These are phyloP conservation scores for Neurospora sublineolata DNA, from an alignment of 495 filamentous ascomycete genomes.

Conservation along the genomic window DNA sequence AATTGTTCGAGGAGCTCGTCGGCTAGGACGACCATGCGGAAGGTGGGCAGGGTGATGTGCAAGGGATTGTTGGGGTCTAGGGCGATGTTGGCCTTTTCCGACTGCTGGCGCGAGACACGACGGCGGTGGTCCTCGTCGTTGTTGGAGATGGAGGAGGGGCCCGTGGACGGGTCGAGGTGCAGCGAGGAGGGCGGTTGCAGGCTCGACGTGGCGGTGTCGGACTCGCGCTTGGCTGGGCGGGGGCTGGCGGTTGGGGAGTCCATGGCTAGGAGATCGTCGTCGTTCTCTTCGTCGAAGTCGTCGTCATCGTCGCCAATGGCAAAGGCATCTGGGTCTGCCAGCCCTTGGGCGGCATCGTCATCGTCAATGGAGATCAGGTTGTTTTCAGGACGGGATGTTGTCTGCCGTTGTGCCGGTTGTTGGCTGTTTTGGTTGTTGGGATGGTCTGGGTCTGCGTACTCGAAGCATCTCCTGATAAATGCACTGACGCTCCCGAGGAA, in stretches of 20 bases:
- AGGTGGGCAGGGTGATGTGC: constrained; percentile 93
- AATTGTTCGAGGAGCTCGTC: constrained; percentile 93
- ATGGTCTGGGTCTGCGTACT: constrained; percentile 93
- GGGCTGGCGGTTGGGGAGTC: constrained; percentile 29
- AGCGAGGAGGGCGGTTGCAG: constrained; percentile 9
- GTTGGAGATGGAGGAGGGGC: constrained; percentile 3
- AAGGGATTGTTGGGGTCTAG: constrained; percentile 86
- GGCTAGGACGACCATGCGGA: constrained; percentile 95
- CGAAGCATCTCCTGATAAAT: constrained; percentile 92
- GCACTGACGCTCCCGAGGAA: constrained; percentile 87
- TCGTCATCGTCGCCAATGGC: constrained; percentile 72
- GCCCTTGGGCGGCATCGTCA: constrained; percentile 18
- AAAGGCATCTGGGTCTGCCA: constrained; percentile 46
- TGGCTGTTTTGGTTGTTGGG: constrained; percentile 40
- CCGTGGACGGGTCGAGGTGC: constrained; percentile 12
- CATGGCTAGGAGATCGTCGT: constrained; percentile 56
- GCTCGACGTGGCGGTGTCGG: constrained; percentile 2
- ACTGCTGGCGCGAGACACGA: constrained; percentile 41
- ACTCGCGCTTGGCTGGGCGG: constrained; percentile 20
- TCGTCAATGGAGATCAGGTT: constrained; percentile 2
- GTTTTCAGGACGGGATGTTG: constrained; percentile 15
- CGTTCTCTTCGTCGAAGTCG: constrained; percentile 46
- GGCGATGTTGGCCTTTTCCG: constrained; percentile 66
- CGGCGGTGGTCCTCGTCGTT: constrained; percentile 13
- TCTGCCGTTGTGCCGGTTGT: neutral